These are phyloP conservation scores for Venturia oleaginea DNA, from an alignment of 2,329 filamentous ascomycete genomes.

Conservation along the genomic window DNA sequence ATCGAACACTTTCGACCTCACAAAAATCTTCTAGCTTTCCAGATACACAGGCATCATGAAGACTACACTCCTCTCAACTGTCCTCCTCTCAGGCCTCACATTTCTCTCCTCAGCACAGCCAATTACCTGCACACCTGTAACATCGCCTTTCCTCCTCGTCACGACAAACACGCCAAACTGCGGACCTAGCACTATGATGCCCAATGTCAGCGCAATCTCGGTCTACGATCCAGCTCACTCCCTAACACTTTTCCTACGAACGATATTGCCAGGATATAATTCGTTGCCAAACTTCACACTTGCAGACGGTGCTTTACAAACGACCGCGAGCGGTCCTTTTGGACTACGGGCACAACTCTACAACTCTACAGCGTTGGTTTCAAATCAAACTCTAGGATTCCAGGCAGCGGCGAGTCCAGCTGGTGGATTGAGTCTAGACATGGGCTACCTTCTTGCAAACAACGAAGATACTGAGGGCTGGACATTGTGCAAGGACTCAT, in stretches of 20 bases:
- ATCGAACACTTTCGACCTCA: neutral
- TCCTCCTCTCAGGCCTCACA: neutral
- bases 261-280: slow-evolving; percentile 30
- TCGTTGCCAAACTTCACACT: slow-evolving; percentile 32
- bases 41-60: neutral
- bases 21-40: neutral
- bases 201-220: slow-evolving; percentile 15
- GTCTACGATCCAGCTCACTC: slow-evolving; percentile 25
- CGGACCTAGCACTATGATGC: neutral
- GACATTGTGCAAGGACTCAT: slow-evolving; percentile 29
- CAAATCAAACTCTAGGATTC: slow-evolving; percentile 26
- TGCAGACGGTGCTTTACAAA: slow-evolving; percentile 25
- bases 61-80: neutral
- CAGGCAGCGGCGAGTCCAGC: slow-evolving; percentile 21
- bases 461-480: slow-evolving; percentile 28
- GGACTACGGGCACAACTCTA: slow-evolving; percentile 22
- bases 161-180: neutral
- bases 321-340: slow-evolving; percentile 22
- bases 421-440: slow-evolving; percentile 27
- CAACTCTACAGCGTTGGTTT: slow-evolving; percentile 24
- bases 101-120: neutral
- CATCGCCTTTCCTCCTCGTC: neutral
- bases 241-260: slow-evolving; percentile 28
- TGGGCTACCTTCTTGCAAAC: slow-evolving; percentile 30
- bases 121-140: neutral